Base-by-base conservation (phyloP, 2,329 filamentous ascomycete species). In the Pseudopyrenochaeta lycopersici region DNA sequence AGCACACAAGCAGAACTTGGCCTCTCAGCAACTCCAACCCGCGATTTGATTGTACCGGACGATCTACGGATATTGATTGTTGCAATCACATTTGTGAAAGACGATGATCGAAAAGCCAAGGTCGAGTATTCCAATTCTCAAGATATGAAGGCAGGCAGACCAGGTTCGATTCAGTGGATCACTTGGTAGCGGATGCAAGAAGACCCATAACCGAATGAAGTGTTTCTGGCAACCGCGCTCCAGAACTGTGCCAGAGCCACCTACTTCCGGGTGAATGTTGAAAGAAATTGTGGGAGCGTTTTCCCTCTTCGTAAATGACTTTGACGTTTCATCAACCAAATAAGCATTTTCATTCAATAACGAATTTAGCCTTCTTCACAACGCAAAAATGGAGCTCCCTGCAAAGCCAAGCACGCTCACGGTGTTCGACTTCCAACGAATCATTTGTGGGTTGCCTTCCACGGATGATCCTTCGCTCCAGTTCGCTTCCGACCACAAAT, bases 61-160 rank as follows among this genome's bases (percentile, higher is more conserved):
- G 62, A 62, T 35, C 11, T 60, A 52, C 47, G 71, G 17, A 51
- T 61, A 12, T 58, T 65, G 23, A 47, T 47, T 11, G 58, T 71
- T 21, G 62, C 62, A 42, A 58, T 68, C 21, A 44, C 52, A 20
- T 68, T 57, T 53, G 50, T 54, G 15, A 54, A 57, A 35, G 55
- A 66, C 21, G 51, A 60, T 31, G 53, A 58, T 31, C 46, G 56
- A 2, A 55, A 39, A 15, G 66, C 62, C 12, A 57, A 49, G 23
- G 62, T 70, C 1, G 53, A 64, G 49, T 66, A 67, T 44, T 49
- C 56, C 5, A 72, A 54, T 56, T 21, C 46, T n/a, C 46, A 46
- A 27, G 60, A 72, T 27, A 41, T 62, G 32, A 44, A 55, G 12
- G 30, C 15, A 9, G 66, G 66, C 1, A 48, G 49, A 29, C 52